A percentile compares a stretch with the other conserved stretches of the same genome.
These are phyloP conservation scores for Leishmania turanica DNA, from an alignment of 208 protist genomes.

Conservation along the genomic window DNA sequence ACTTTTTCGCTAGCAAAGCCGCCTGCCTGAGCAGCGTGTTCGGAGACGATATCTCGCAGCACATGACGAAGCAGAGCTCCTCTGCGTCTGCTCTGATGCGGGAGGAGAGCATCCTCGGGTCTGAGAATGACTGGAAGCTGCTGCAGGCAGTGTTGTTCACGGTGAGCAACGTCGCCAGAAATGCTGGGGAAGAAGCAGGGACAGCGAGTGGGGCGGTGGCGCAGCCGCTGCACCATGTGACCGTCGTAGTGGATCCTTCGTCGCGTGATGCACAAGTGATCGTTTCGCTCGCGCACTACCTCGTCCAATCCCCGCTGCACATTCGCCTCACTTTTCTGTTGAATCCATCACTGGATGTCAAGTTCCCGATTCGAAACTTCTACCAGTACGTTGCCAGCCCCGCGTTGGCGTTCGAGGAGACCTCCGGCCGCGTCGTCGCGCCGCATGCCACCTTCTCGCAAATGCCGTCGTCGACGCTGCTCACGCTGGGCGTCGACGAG, in stretches of 20 bases:
- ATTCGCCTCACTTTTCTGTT: slow-evolving; percentile 71
- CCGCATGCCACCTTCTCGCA: slow-evolving; percentile 57
- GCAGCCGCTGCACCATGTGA: slow-evolving; percentile 40
- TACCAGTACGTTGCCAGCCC: slow-evolving; percentile 89
- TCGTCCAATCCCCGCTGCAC: slow-evolving; percentile 43
- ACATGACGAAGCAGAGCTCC: not conserved
- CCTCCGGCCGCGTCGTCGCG: slow-evolving; percentile 49
- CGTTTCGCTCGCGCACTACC: slow-evolving; percentile 75
- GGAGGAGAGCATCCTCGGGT: slow-evolving; percentile 12
- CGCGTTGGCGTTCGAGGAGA: slow-evolving; percentile 68
- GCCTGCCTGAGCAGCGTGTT: slow-evolving; percentile 37
- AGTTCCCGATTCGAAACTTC: slow-evolving; percentile 89
- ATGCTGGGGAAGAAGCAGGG: not conserved
- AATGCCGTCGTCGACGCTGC: slow-evolving; percentile 51
- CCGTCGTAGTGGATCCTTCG: slow-evolving; percentile 91
- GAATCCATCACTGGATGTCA: slow-evolving; percentile 61
- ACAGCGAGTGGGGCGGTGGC: slow-evolving; percentile 3
- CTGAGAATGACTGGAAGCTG: slow-evolving; percentile 9
- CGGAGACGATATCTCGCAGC: not conserved
- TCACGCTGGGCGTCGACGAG: slow-evolving; percentile 89
- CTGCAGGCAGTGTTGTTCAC: slow-evolving; percentile 15
- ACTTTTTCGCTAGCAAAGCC: slow-evolving; percentile 47
- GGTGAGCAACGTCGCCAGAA: slow-evolving; percentile 10
- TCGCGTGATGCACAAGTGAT: slow-evolving; percentile 82
- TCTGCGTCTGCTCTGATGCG: not conserved